Evolutionary conservation across 495 filamentous ascomycete species (phyloP), one percentile per base, ranked within the genome.

Genomic region (Lophiotrema nucula): DNA sequence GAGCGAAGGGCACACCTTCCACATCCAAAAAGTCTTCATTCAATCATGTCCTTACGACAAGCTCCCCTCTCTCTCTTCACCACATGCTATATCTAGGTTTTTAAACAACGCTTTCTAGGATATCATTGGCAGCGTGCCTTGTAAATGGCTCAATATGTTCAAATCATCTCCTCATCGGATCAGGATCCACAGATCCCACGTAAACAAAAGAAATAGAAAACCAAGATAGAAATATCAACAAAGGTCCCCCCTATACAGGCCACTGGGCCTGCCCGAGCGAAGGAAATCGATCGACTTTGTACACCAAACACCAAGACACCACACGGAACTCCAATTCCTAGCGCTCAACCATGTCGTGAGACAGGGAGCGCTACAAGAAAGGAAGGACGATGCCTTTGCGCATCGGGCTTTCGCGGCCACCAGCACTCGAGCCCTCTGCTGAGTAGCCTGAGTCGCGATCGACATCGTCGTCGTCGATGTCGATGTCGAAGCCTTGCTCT

Each of bases 401-500:
- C 21, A 68, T 65, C 8, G 66, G 66, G 28, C 66, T 68, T 8
- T 53, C 46, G 21, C 63, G 43, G 4, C 63, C 66, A n/a, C 58
- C 63, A 10, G 37, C 62, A 12, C n/a, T 59, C 12, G 66, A 67
- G 12, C 58, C 48, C 39, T 60, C 63, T 18, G 62, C 66, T 13
- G 58, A 63, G 24, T 67, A 67, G 1, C 67, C 67, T 0, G 59
- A 64, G 49, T 69, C 66, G 12, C 47, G 41, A 26, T 60, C 60
- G 15, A 50, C 55, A 21, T 68, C 65, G 58, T 75, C 50, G 68
- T 58, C 47, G 22, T 92, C 89, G n/a, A 88, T 86, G 70, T 93
- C 90, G 53, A 95, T 95, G 64, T 96, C 90, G 79, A 85, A 89
- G 48, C 80, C 77, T 18, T 80, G 78, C 58, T 83, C 79, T 19